phyloP scores from a whole-genome alignment of 352 stramenopile genomes.

The Phytophthora megakarya region DNA sequence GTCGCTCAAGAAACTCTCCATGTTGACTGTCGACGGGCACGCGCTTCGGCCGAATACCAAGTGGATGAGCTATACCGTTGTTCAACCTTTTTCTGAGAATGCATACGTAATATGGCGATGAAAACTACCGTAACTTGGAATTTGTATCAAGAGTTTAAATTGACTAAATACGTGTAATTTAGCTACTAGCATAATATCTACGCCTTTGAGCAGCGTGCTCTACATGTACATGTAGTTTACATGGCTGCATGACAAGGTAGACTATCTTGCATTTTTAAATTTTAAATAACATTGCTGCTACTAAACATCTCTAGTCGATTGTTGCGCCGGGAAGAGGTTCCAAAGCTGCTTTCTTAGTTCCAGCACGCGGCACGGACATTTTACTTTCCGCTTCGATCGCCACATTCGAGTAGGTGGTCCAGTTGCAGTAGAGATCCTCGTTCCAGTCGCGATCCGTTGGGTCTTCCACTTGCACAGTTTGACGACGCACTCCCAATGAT shows the following conservation, averaged over 20 bases:
- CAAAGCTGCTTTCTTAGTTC: slow-evolving; percentile 45
- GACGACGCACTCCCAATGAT: slow-evolving; percentile 56
- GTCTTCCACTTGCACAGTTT: slow-evolving; percentile 78
- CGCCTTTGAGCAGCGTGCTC: no score
- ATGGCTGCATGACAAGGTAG: slow-evolving; percentile 30
- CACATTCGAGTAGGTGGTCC: slow-evolving; percentile 48
- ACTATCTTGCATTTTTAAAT: slow-evolving; percentile 21
- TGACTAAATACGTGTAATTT: no score
- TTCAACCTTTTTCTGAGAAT: no score
- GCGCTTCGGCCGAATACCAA: neutral
- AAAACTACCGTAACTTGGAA: no score
- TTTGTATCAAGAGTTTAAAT: no score
- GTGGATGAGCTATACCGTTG: no score
- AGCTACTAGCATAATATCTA: no score
- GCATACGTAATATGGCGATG: no score
- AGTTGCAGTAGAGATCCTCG: slow-evolving; percentile 64
- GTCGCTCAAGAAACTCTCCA: slow-evolving; percentile 40
- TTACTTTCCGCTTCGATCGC: slow-evolving; percentile 49
- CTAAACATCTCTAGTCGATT: slow-evolving; percentile 37
- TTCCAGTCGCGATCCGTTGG: slow-evolving; percentile 60
- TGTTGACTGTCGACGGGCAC: slow-evolving; percentile 2
- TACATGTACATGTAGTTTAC: no score
- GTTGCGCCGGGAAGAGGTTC: slow-evolving; percentile 24
- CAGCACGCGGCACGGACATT: slow-evolving; percentile 76
- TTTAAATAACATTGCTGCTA: slow-evolving; percentile 33